phyloP scores from a whole-genome alignment of 2,329 filamentous ascomycete genomes.

The Colletotrichum karsti region DNA sequence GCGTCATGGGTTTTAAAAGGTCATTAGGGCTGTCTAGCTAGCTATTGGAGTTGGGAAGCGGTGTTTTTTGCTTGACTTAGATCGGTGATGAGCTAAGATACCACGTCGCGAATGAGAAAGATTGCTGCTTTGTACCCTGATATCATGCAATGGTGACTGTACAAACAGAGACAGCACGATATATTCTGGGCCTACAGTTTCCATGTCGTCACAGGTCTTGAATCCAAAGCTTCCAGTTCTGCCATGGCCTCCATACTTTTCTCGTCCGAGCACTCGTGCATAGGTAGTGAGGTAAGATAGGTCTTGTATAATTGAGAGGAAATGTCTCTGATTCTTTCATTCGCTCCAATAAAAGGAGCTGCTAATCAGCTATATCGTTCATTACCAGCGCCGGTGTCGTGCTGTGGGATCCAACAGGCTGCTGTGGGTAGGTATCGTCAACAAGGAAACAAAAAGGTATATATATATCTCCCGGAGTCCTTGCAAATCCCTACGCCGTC shows the following conservation, averaged over 20 bases:
- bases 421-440: constrained; percentile 16
- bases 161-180: background rate
- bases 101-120: background rate
- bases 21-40: background rate
- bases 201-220: too few relatives aligned
- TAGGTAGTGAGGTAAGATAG: background rate
- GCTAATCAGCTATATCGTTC: too few relatives aligned
- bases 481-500: background rate
- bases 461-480: background rate
- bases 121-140: background rate
- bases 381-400: constrained; percentile 26
- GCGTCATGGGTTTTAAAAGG: too few relatives aligned
- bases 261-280: background rate
- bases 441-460: background rate
- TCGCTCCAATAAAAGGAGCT: background rate
- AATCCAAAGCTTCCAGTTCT: too few relatives aligned
- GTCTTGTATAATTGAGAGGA: background rate
- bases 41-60: background rate
- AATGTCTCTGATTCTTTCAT: background rate
- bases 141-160: background rate
- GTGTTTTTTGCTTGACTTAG: background rate
- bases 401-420: constrained; percentile 26
- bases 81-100: background rate
- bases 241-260: too few relatives aligned
- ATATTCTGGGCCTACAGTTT: too few relatives aligned